Evolutionary conservation across 257 asterid species (phyloP).

Genomic region (Eucommia ulmoides): DNA sequence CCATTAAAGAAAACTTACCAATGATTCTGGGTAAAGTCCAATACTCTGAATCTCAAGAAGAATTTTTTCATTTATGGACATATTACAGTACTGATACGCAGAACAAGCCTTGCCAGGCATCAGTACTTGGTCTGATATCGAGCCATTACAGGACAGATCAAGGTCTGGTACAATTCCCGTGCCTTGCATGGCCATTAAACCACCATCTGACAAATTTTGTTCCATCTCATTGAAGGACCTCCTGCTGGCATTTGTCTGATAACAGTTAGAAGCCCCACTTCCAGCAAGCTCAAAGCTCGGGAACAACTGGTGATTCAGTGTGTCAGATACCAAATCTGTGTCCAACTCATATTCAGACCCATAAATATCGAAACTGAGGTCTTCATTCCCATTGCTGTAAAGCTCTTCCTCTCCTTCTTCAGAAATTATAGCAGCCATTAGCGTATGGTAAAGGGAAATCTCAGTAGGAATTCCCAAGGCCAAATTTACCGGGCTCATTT

Average conservation of each 20-base stretch:
- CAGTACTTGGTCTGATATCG: slow-evolving; percentile 24
- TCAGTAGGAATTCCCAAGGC: slow-evolving; percentile 32
- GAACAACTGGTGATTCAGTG: slow-evolving; percentile 25
- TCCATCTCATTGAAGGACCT: slow-evolving; percentile 36
- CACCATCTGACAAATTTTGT: slow-evolving; percentile 18
- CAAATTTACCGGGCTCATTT: slow-evolving; percentile 34
- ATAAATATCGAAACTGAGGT: slow-evolving; percentile 26
- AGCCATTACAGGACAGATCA: slow-evolving; percentile 34
- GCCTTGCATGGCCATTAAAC: slow-evolving; percentile 21
- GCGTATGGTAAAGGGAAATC: slow-evolving; percentile 62
- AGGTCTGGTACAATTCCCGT: slow-evolving; percentile 23
- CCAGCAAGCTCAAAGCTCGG: slow-evolving; percentile 31
- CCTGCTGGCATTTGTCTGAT: slow-evolving; percentile 29
- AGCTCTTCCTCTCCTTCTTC: slow-evolving; percentile 48
- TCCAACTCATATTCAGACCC: slow-evolving; percentile 45
- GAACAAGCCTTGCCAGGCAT: slow-evolving; percentile 35
- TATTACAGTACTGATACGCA: slow-evolving; percentile 47
- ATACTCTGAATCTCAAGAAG: slow-evolving; percentile 62
- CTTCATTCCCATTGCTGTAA: slow-evolving; percentile 34
- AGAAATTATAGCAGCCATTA: slow-evolving; percentile 74
- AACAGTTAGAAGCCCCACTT: slow-evolving; percentile 41
- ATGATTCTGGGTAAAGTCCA: slow-evolving; percentile 69
- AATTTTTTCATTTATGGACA: slow-evolving; percentile 66
- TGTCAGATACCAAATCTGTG: slow-evolving; percentile 34
- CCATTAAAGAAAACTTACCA: slow-evolving; percentile 38